Evolutionary conservation across 1,284 basidiomycete species (phyloP), one percentile per base, ranked within the genome.

Genomic region (Ganoderma lingzhi): DNA sequence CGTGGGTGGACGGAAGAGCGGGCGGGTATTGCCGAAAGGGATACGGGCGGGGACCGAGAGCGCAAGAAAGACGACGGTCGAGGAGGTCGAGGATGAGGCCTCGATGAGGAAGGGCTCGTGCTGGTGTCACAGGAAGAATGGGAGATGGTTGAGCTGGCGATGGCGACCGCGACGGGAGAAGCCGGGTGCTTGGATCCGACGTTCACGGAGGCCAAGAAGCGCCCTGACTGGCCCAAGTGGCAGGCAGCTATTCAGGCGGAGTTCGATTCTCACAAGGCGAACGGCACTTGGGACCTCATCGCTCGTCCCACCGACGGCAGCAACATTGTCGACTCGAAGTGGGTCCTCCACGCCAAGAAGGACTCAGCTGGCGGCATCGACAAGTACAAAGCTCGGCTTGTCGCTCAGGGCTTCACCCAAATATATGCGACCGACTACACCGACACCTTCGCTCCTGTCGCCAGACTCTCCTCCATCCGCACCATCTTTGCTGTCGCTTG

Each of bases 401-500:
- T 23, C 23, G 23, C 23, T 23, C 23, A 1, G 1, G 23, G 23
- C 23, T 23, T 23, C 23, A 23, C 23, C 1, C 23, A 23, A 1
- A 1, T 23, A 0, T 23, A 23, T n/a, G n/a, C 23, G 23, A 1
- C 23, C 23, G 23, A 23, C 23, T 23, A 23, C 23, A 23, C 23
- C 0, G 23, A 23, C 23, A 23, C 23, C 0, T 23, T 23, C 23
- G 23, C 23, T 23, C 23, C 23, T 1, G 23, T 23, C 23, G 23
- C 23, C 23, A 23, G 23, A 23, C 42, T 42, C 42, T 62, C 68
- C 0, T 74, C 80, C 1, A 63, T 82, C n/a, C 73, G 78, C 0
- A 32, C 74, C 2, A 23, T 83, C 6, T 64, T 82, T 12, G 76
- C 80, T 0, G 45, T 83, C 4, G 79, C 83, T 2, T 5, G 78